Base-by-base conservation (phyloP, 75 land plant genomes). In the Pseudotsuga menziesii region DNA sequence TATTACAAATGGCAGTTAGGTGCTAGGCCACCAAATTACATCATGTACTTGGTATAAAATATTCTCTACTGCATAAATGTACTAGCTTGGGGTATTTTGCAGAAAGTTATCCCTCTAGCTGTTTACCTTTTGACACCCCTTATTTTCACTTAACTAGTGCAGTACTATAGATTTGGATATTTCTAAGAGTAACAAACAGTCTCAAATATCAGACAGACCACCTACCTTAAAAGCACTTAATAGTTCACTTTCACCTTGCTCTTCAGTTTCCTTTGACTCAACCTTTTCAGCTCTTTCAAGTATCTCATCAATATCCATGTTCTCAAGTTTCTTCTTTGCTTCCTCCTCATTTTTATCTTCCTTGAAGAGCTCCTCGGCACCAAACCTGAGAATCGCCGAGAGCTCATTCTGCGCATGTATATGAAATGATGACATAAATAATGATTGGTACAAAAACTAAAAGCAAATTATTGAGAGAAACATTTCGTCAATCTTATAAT, bases 281-380 rank as follows among this genome's bases (percentile, higher is more conserved):
- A 97, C 98, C 78, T 97, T 97, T 82, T 97, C 99, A 44, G 99
- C 99, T 55, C 99, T 87, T 72, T 91, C 99, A 85, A 97, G 88
- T 73, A 97, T 97, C 78, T 97, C 99, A 88, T 97, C 99, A 80
- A 97, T 97, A 78, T 97, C 96, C 92, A 97, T 88, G 78, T 91
- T 93, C 80, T 91, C 88, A 58, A 97, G 89, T 69, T 83, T 85
- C 85, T 80, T 94, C 77, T 97, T 95, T 75, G 82, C 89, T 73
- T 97, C 99, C 73, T 97, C 99, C 44, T 94, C 96, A 82, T 85
- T 94, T 75, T 86, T 97, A 26, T 97, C 99, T 70, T 97, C 99
- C 84, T 97, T 97, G 73, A 97, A 97, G 22, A 97, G 86, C 76
- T 97, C 99, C 78, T 97, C 99, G 0, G 98, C 99, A 29, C 99